Evolutionary conservation across 2,329 filamentous ascomycete genomes (phyloP), one percentile per base, ranked within the genome.

Genomic region (Colletotrichum destructivum): DNA sequence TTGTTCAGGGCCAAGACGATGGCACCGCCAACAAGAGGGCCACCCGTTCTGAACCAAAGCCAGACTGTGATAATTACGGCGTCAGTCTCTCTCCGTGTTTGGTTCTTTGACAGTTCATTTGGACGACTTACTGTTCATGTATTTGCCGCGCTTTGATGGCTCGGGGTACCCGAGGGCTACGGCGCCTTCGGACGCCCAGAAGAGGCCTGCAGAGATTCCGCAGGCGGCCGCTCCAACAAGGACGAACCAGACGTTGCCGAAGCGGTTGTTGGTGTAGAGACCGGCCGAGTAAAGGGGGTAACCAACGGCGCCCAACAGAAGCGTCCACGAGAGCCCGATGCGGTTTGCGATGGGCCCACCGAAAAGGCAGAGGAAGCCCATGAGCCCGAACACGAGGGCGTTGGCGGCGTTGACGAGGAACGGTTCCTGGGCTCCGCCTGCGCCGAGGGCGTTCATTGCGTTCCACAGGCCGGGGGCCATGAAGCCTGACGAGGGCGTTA

Each of bases 321-420:
- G 77, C 0, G 85, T 86, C 76, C 83, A 84, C 18, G 80, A 79
- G 40, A 88, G 76, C 0, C 86, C 85, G 63, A 88, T 85, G 0
- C 83, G 81, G 72, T 87, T 87, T 13, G 85, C 83, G 60, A 88
- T 82, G 0, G 85, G 84, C 0, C 83, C 84, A 26, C 84, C 84
- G 62, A 87, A 83, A 2, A 87, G 74, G 66, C 86, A 88, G 6
- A 86, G 80, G 31, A 87, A 75, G 4, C 81, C 81, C 80, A 86
- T 81, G 31, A 86, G 75, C 0, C 80, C 84, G 59, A 87, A 88
- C 3, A 86, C 83, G 3, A 88, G 78, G 0, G 86, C 83, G 70
- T 88, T 88, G n/a, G 84, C 86, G 0, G 85, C 85, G 66, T 87
- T 87, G 60, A 87, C 84, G 2, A 89, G 81, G 62, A 83, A 88